Evolutionary conservation across 2,329 filamentous ascomycete genomes (phyloP), one percentile per base, ranked within the genome.

Genomic region (Sarocladium kiliense): DNA sequence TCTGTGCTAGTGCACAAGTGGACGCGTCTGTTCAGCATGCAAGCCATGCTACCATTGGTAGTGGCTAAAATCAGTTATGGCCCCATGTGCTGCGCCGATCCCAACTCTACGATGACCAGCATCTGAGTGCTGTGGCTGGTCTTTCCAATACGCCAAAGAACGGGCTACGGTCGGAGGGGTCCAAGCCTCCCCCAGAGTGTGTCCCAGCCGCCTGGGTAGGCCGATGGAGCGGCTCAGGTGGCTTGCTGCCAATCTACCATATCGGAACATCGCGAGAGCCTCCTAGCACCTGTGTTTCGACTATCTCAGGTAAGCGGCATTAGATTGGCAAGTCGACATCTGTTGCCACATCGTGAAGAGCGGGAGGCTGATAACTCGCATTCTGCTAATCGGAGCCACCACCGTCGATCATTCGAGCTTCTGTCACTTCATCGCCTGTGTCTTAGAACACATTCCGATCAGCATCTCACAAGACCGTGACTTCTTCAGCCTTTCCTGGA

Each of bases 221-320:
- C 47, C 26, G 18, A 32, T 23, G 47, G 27, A 19, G 18, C 19
- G 47, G 47, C 14, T 51, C 27, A 16, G 10, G 47, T 51, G 47
- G 47, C 47, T 51, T 51, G 47, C 26, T 51, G 47, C 30, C 47
- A 27, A 47, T 47, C 44, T 47, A 44, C 18, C 3, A 21, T 9
- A 14, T 23, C 19, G 39, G 39, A 7, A 9, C 39, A 44, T 44
- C 39, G 14, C 39, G 7, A 21, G 39, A 44, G 39, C 39, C 39
- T 23, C 19, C 14, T 7, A 21, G 18, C n/a, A 6, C 4, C 6
- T 14, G 9, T 44, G 3, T 14, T 44, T 23, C n/a, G 18, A 7
- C 18, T 18, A 21, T 7, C n/a, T 9, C 7, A n/a, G 9, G n/a
- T 6, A 9, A 10, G 6, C 12, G n/a, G 11, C 36, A 39, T n/a